phyloP scores from a whole-genome alignment of 2,329 filamentous ascomycete genomes.

The Diaporthe eres region DNA sequence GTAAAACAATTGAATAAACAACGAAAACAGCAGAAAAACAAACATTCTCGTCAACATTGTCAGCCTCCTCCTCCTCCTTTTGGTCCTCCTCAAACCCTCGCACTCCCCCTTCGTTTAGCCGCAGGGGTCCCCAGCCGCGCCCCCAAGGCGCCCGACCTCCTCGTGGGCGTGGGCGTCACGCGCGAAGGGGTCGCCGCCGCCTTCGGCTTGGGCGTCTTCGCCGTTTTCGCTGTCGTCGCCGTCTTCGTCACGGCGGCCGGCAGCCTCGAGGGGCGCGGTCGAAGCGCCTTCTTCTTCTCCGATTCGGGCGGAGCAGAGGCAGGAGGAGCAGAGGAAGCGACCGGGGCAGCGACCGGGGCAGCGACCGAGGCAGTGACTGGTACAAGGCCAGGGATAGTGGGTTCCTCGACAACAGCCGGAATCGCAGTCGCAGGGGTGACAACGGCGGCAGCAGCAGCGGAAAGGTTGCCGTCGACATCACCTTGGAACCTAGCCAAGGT shows the following conservation, averaged over 20 bases:
- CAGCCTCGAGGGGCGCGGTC: slow-evolving; percentile 35
- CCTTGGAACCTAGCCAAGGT: slow-evolving; percentile 49
- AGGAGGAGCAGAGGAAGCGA: neutral
- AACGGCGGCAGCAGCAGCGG: neutral
- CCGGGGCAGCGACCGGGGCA: neutral
- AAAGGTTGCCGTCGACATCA: slow-evolving; percentile 38
- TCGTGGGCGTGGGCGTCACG: slow-evolving; percentile 42
- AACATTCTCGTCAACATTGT: neutral
- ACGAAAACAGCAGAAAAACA: neutral
- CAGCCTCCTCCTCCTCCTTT: neutral
- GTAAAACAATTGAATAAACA: slow-evolving; percentile 26
- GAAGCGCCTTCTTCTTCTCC: slow-evolving; percentile 29
- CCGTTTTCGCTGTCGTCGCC: neutral
- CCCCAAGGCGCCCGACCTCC: slow-evolving; percentile 27
- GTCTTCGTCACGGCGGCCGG: slow-evolving; percentile 17
- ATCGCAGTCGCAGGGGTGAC: neutral
- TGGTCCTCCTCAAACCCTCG: neutral
- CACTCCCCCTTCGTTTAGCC: slow-evolving; percentile 28
- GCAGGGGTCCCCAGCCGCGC: slow-evolving; percentile 37
- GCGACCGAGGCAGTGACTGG: neutral
- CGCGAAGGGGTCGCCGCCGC: slow-evolving; percentile 49
- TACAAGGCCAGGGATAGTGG: neutral
- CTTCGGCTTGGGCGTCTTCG: neutral
- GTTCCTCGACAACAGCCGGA: neutral
- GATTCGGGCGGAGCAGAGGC: neutral